A percentile compares a stretch with the other conserved stretches of the same genome.
These are phyloP conservation scores for Paramecium tetraurelia DNA, from an alignment of 73 alveolate genomes.

Conservation along the genomic window DNA sequence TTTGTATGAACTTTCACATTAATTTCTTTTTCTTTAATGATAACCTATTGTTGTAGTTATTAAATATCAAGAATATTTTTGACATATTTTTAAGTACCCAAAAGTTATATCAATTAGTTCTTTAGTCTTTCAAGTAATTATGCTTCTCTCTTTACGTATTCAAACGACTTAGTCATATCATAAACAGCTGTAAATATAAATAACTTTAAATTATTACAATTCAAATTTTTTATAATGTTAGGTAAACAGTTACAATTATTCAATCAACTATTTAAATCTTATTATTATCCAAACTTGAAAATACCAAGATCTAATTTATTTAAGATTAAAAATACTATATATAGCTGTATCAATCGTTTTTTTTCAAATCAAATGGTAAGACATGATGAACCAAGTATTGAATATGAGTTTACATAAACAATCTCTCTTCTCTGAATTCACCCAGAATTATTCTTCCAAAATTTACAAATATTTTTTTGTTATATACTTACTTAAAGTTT, in stretches of 20 bases:
- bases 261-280: background rate
- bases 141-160: background rate
- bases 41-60: background rate
- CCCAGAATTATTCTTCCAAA: background rate
- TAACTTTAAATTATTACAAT: background rate
- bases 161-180: background rate
- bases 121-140: background rate
- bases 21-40: background rate
- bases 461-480: background rate
- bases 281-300: background rate
- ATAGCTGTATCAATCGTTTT: conserved; percentile 9
- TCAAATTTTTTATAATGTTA: background rate
- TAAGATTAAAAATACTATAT: background rate
- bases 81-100: background rate
- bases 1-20: background rate
- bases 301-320: background rate
- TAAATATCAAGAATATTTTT: background rate
- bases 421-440: background rate
- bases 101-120: background rate
- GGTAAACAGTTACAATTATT: background rate
- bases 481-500: background rate
- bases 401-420: background rate
- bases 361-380: background rate
- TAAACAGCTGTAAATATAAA: background rate
- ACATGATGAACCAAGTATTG: conserved; percentile 7